Evolutionary conservation across 2,329 filamentous ascomycete species (phyloP).

Genomic region (Fusarium heterosporum): DNA sequence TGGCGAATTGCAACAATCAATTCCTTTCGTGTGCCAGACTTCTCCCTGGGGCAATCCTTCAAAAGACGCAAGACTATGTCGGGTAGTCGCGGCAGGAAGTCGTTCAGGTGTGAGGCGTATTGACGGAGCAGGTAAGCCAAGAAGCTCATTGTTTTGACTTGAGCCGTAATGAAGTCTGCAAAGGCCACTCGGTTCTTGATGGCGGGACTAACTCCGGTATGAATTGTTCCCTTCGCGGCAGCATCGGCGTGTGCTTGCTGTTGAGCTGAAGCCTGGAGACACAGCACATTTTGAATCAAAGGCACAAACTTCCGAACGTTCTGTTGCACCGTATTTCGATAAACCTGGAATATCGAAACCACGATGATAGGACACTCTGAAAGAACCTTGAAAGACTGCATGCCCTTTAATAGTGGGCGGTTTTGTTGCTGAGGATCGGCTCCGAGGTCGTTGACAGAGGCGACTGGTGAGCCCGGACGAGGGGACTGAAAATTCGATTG

Average conservation of each 20-base stretch:
- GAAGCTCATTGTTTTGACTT: slow-evolving; percentile 99
- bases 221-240: slow-evolving; percentile 80
- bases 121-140: slow-evolving; percentile 91
- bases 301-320: slow-evolving; percentile 95
- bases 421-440: slow-evolving; percentile 84
- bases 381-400: slow-evolving; percentile 99
- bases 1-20: slow-evolving; percentile 95
- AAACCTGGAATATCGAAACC: slow-evolving; percentile 96
- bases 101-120: slow-evolving; percentile 85
- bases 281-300: slow-evolving; percentile 88
- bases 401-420: slow-evolving; percentile 86
- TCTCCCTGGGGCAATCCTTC: slow-evolving; percentile 94
- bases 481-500: slow-evolving; percentile 86
- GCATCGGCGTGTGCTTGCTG: slow-evolving; percentile 91
- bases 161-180: slow-evolving; percentile 96
- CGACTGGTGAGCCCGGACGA: slow-evolving; percentile 88
- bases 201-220: slow-evolving; percentile 91
- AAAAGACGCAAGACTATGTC: slow-evolving; percentile 90
- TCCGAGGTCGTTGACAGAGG: slow-evolving; percentile 82
- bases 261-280: slow-evolving; percentile 92
- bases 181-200: slow-evolving; percentile 96
- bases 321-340: slow-evolving; percentile 79
- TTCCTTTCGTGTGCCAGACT: slow-evolving; percentile 93
- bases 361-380: slow-evolving; percentile 99
- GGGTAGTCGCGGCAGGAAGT: slow-evolving; percentile 88